A percentile compares a stretch with the other conserved stretches of the same genome.
These are phyloP conservation scores for Aspergillus amoenus DNA, from an alignment of 2,329 filamentous ascomycete genomes.

Conservation along the genomic window DNA sequence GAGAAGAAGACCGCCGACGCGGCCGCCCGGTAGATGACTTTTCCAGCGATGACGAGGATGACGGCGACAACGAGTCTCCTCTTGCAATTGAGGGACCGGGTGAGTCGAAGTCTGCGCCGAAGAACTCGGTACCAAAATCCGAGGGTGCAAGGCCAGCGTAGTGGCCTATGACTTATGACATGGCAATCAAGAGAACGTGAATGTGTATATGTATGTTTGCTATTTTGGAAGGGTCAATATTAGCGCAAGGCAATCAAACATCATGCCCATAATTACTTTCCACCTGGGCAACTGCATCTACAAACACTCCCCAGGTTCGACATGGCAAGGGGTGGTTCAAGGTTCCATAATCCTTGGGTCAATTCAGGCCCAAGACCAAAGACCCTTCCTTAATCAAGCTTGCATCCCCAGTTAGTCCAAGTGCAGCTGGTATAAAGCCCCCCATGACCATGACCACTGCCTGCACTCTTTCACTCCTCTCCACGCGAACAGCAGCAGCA, in stretches of 20 bases:
- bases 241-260: conserved; percentile 3
- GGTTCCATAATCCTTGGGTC: too few relatives aligned
- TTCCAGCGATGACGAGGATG: conserved; percentile 40
- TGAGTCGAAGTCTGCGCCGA: conserved; percentile 18
- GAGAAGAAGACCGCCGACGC: conserved; percentile 44
- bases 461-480: too few relatives aligned
- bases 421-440: neutral
- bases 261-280: neutral
- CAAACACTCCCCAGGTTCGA: neutral
- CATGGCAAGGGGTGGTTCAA: neutral
- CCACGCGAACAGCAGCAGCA: too few relatives aligned
- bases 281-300: too few relatives aligned
- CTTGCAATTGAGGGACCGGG: conserved; percentile 34
- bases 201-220: conserved; percentile 5
- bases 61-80: conserved; percentile 29
- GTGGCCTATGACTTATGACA: neutral
- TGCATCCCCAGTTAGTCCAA: neutral
- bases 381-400: too few relatives aligned
- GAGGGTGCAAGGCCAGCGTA: neutral
- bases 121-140: conserved; percentile 8
- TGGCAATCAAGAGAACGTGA: neutral
- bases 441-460: too few relatives aligned
- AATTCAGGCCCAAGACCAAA: too few relatives aligned
- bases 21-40: conserved; percentile 29
- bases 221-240: neutral